These are phyloP conservation scores for Tephrocybe sp. DNA, from an alignment of 768 basidiomycete genomes.

Conservation along the genomic window DNA sequence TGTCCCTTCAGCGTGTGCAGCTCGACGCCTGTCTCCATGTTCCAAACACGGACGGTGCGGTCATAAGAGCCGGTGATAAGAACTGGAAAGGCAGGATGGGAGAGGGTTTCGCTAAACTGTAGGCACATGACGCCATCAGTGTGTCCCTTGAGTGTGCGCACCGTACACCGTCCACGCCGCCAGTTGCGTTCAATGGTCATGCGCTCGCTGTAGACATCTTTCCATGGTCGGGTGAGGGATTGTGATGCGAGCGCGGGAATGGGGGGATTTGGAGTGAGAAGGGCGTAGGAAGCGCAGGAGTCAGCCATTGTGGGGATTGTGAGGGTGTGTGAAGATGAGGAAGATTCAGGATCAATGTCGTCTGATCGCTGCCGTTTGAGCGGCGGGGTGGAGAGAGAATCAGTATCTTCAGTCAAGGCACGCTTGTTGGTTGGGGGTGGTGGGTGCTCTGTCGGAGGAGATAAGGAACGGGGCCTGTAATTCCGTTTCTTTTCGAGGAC, in stretches of 20 bases:
- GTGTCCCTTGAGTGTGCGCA: conserved; percentile 87
- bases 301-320: conserved; percentile 9
- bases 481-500: conserved; percentile 74
- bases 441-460: conserved; percentile 12
- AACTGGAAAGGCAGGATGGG: conserved; percentile 84
- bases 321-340: conserved; percentile 12
- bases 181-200: conserved; percentile 95
- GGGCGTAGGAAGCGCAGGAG: conserved; percentile 17
- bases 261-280: conserved; percentile 29
- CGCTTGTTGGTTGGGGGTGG: conserved; percentile 31
- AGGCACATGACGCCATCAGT: conserved; percentile 97
- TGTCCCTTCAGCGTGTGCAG: conserved; percentile 86
- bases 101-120: conserved; percentile 84
- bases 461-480: conserved; percentile 33
- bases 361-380: conserved; percentile 52
- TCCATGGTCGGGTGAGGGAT: conserved; percentile 87
- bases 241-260: conserved; percentile 18
- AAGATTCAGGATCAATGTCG: conserved; percentile 12
- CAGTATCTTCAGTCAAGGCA: conserved; percentile 28
- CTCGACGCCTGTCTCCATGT: conserved; percentile 86
- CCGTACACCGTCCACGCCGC: conserved; percentile 87
- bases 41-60: conserved; percentile 93
- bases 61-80: conserved; percentile 99
- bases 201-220: conserved; percentile 97
- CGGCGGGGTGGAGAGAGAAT: conserved; percentile 27